phyloP scores from a whole-genome alignment of 2,329 filamentous ascomycete genomes.

The Westerdykella sp. region DNA sequence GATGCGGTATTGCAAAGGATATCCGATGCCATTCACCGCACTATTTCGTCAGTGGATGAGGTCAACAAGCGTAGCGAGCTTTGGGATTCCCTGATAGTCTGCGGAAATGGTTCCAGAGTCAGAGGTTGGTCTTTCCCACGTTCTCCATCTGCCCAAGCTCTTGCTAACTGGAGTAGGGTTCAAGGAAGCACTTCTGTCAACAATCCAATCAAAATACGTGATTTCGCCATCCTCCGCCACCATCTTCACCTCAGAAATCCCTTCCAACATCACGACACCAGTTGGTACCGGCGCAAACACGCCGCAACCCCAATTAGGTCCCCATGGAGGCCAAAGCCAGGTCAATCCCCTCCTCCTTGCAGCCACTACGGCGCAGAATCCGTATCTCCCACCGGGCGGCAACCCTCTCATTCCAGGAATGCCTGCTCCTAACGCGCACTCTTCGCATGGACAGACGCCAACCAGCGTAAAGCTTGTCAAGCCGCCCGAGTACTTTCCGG shows the following conservation, averaged over 20 bases:
- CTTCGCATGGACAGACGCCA: constrained; percentile 66
- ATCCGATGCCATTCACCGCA: constrained; percentile 74
- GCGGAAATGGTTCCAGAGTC: constrained; percentile 74
- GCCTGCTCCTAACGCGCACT: constrained; percentile 48
- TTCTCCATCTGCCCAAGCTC: constrained; percentile 8
- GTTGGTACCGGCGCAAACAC: constrained; percentile 87
- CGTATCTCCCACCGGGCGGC: constrained; percentile 39
- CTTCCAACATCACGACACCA: constrained; percentile 87
- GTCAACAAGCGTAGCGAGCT: constrained; percentile 76
- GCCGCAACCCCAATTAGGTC: constrained; percentile 56
- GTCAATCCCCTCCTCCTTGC: constrained; percentile 91
- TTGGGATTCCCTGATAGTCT: constrained; percentile 88
- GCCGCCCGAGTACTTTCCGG: constrained; percentile 77
- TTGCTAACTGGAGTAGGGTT: constrained; percentile 55
- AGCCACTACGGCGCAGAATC: constrained; percentile 68
- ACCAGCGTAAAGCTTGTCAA: constrained; percentile 74
- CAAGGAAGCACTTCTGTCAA: constrained; percentile 78
- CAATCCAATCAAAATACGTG: constrained; percentile 73
- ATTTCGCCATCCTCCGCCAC: constrained; percentile 89
- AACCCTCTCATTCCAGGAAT: constrained; percentile 26
- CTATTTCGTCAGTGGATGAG: constrained; percentile 76
- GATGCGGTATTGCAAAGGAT: constrained; percentile 75
- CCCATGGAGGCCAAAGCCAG: constrained; percentile 49
- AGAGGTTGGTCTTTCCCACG: constrained; percentile 43
- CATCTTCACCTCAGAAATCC: constrained; percentile 95